Base-by-base conservation (phyloP, 495 filamentous ascomycete genomes). In the Xeromyces bisporus region DNA sequence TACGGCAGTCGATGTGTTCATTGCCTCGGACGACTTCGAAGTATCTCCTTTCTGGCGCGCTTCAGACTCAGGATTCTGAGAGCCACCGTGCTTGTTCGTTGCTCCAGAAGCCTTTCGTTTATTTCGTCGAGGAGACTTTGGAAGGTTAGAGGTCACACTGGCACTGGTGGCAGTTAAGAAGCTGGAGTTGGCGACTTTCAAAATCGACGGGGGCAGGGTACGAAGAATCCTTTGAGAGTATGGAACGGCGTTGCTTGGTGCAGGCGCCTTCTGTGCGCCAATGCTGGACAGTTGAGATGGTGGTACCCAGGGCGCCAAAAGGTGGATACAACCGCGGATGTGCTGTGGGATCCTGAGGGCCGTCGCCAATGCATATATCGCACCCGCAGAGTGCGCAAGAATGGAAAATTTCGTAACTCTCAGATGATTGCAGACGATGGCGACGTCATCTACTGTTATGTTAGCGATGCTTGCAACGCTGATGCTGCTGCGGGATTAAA, bases 341-440 rank as follows among this genome's bases (percentile, higher is more conserved):
- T 93, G 81, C 41, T 93, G 84, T 10, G 91, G 87, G 64, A 99
- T 89, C 26, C 89, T 78, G 15, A 99, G 66, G 3, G 91, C 89
- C 0, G 91, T 96, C 12, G 89, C 91, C 15, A 99, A 72, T 15
- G 89, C 91, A 45, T 99, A 99, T 35, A 99, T 93, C 12, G 89
- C 91, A 14, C 89, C 89, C 7, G 89, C 89, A 7, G 85, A 93
- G 49, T 99, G 89, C n/a, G 91, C 89, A 4, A 99, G 66, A 18
- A 99, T 83, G 10, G 86, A 94, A 52, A 99, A 96, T 38, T 93
- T 93, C 13, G 75, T 89, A 37, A 99, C 89, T 43, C 82, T 84
- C 30, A 96, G 66, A 21, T 79, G 60, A 43, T 93, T 83, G 56
- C 89, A 99, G 18, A 96, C 92, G 32, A 84, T 81, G 12, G 85